Percentiles rank a stretch among this genome's conserved stretches.
Conservation (phyloP, 164 flowering plant species). For the Vitis vinifera region DNA sequence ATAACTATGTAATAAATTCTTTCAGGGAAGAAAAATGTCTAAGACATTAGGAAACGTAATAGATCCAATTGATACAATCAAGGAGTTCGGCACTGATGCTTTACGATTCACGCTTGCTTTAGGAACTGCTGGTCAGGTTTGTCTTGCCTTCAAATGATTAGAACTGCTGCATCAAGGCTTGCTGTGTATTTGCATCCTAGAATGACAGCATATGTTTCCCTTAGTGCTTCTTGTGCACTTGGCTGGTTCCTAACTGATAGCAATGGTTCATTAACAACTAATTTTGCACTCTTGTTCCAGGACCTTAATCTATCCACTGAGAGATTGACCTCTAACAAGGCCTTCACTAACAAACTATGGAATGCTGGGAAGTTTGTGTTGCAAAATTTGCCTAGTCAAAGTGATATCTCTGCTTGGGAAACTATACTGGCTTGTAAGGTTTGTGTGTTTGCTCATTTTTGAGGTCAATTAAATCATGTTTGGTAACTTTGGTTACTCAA, state of each 20-base stretch:
- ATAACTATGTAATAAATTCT: background rate
- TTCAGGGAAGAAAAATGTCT: constrained; percentile 97
- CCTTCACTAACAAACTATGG: constrained; percentile 95
- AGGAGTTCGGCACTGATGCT: constrained; percentile 94
- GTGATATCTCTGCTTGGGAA: constrained; percentile 67
- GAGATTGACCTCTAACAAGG: constrained; percentile 90
- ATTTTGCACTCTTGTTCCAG: constrained; percentile 35
- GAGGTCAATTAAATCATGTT: background rate
- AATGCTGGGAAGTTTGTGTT: constrained; percentile 96
- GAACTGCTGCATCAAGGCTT: constrained; percentile 4
- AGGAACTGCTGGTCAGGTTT: constrained; percentile 98
- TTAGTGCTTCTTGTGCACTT: background rate
- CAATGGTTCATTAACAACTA: background rate
- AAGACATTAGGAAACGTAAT: constrained; percentile 91
- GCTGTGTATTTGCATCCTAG: background rate
- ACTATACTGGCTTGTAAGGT: constrained; percentile 61
- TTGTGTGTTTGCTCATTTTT: constrained; percentile 6
- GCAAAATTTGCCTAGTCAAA: constrained; percentile 76
- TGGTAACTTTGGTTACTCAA: background rate
- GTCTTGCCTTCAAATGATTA: constrained; percentile 19
- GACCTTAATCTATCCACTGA: constrained; percentile 91
- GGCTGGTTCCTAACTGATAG: background rate
- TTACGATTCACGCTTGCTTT: constrained; percentile 79
- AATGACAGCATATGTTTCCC: background rate
- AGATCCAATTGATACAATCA: constrained; percentile 86